Percentiles rank a stretch among this genome's conserved stretches.
phyloP scores from a whole-genome alignment of 805 yeast species.

The Saccharomyces eubayanus region DNA sequence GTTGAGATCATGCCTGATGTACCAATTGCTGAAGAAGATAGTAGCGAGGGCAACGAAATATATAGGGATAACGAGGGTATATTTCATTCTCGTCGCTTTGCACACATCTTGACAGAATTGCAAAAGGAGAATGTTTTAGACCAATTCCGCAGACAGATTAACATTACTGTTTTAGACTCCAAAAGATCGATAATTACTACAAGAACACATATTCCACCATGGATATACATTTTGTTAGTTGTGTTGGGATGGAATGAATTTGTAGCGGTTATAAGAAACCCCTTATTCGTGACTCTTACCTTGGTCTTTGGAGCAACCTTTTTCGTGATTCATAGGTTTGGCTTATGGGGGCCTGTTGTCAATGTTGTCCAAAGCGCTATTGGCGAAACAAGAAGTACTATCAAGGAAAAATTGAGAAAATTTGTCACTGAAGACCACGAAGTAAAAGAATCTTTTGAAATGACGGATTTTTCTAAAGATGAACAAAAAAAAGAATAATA shows the following conservation, averaged over 20 bases:
- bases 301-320: constrained; percentile 51
- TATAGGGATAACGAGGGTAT: constrained; percentile 36
- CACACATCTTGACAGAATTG: constrained; percentile 46
- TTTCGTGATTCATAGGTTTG: constrained; percentile 61
- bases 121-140: constrained; percentile 50
- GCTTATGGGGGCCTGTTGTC: constrained; percentile 68
- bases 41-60: constrained; percentile 21
- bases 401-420: constrained; percentile 50
- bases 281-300: constrained; percentile 62
- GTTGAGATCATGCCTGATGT: constrained; percentile 53
- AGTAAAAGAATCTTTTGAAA: constrained; percentile 25
- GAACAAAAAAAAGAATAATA: constrained; percentile 8
- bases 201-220: constrained; percentile 73
- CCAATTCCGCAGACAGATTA: constrained; percentile 66
- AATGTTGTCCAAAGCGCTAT: constrained; percentile 49
- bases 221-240: constrained; percentile 62
- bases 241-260: constrained; percentile 95
- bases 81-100: constrained; percentile 39
- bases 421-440: constrained; percentile 45
- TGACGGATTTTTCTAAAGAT: constrained; percentile 26
- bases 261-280: constrained; percentile 78
- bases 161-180: constrained; percentile 76
- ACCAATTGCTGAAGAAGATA: constrained; percentile 32
- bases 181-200: constrained; percentile 77
- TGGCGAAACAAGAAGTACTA: constrained; percentile 48